Evolutionary conservation across 1,284 basidiomycete genomes (phyloP).

Genomic region (Leccinum griseonigrum): DNA sequence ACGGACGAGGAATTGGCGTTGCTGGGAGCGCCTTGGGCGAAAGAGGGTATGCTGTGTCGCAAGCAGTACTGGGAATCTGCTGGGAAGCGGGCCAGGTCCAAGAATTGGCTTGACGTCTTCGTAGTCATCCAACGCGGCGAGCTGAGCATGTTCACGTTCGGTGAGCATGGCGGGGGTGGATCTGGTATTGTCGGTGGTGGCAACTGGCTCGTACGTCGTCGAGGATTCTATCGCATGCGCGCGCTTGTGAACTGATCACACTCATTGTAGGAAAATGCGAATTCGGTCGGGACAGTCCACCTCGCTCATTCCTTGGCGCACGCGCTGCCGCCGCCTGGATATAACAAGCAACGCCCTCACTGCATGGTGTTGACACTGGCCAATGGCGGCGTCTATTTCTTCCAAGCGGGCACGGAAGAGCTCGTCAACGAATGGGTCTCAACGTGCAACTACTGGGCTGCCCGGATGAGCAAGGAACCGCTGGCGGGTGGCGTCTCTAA

Average conservation of each 20-base stretch:
- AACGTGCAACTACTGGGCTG: slow-evolving; percentile 99
- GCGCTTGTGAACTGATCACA: neutral
- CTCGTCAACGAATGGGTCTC: slow-evolving; percentile 97
- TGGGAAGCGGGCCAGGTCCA: slow-evolving; percentile 81
- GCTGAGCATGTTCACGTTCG: slow-evolving; percentile 93
- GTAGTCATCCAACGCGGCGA: slow-evolving; percentile 94
- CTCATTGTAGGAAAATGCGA: slow-evolving; percentile 73
- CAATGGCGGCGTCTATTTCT: slow-evolving; percentile 89
- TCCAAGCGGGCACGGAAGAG: slow-evolving; percentile 97
- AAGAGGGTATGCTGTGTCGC: slow-evolving; percentile 92
- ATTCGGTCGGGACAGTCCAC: slow-evolving; percentile 74
- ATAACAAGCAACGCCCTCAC: slow-evolving; percentile 85
- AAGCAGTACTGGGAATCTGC: slow-evolving; percentile 92
- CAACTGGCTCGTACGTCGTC: slow-evolving; percentile 86
- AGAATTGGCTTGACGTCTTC: slow-evolving; percentile 91
- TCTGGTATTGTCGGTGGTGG: slow-evolving; percentile 82
- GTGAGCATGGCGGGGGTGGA: slow-evolving; percentile 59
- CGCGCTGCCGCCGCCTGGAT: slow-evolving; percentile 86
- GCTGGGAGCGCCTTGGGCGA: slow-evolving; percentile 96
- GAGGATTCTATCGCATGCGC: neutral
- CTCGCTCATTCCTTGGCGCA: slow-evolving; percentile 90
- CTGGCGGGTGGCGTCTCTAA: slow-evolving; percentile 94
- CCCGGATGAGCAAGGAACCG: slow-evolving; percentile 89
- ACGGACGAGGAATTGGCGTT: slow-evolving; percentile 93
- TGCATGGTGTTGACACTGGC: slow-evolving; percentile 95